Evolutionary conservation across 176 grass and related monocot genomes (phyloP).

Genomic region (Bromus sterilis): DNA sequence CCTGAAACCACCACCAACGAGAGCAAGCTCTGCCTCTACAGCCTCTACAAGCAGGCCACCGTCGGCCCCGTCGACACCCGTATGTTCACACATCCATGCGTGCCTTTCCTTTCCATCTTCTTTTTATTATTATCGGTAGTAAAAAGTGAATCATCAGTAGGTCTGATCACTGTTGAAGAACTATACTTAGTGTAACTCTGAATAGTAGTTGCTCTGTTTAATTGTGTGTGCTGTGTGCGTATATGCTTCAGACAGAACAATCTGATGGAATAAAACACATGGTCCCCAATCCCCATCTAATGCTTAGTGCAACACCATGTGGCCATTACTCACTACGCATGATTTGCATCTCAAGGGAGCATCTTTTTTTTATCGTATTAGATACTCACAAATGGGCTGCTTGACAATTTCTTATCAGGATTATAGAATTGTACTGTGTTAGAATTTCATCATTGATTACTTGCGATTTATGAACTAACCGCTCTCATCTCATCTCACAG

Average conservation of each 20-base stretch:
- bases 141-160: too few species aligned
- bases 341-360: too few species aligned
- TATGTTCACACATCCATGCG: slow-evolving; percentile 21
- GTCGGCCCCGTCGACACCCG: slow-evolving; percentile 56
- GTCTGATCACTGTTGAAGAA: too few species aligned
- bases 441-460: background rate
- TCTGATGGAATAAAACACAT: background rate
- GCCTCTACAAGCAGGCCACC: slow-evolving; percentile 86
- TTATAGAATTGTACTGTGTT: too few species aligned
- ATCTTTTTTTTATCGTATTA: too few species aligned
- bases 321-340: too few species aligned
- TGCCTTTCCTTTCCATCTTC: too few species aligned
- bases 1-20: slow-evolving; percentile 54
- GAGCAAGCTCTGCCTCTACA: slow-evolving; percentile 66
- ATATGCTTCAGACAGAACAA: background rate
- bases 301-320: too few species aligned
- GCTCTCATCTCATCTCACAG: background rate
- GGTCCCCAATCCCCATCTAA: background rate
- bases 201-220: background rate
- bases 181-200: background rate
- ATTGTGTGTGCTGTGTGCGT: background rate
- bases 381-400: too few species aligned
- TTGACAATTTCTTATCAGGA: too few species aligned
- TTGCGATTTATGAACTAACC: background rate
- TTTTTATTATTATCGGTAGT: too few species aligned